phyloP scores from a whole-genome alignment of 1,284 basidiomycete species.

The Sanguinoderma infundibulare region DNA sequence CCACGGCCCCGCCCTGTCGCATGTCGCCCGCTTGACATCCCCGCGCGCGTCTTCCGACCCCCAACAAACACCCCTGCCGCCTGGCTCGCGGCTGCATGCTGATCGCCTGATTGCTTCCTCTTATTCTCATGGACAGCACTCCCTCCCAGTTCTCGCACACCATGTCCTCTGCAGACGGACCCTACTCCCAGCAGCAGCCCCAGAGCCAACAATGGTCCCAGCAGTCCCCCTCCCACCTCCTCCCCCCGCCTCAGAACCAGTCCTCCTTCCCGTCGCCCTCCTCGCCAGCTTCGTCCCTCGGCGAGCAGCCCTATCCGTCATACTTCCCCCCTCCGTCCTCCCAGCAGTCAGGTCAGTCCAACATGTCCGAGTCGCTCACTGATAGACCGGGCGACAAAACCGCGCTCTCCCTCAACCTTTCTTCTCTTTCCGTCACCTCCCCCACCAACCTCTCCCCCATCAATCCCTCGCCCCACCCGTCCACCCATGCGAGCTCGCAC shows the following conservation, averaged over 20 bases:
- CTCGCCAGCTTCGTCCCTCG: conserved; percentile 38
- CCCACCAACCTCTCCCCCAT: conserved; percentile 67
- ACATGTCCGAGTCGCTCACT: conserved; percentile 28
- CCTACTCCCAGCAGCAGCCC: conserved; percentile 35
- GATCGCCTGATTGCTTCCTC: conserved; percentile 24
- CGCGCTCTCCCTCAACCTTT: conserved; percentile 68
- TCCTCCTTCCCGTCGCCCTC: conserved; percentile 42
- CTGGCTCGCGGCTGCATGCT: conserved; percentile 26
- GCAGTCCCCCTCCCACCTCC: conserved; percentile 35
- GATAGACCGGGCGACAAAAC: conserved; percentile 37
- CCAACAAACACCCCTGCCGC: conserved; percentile 6
- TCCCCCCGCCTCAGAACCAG: conserved; percentile 37
- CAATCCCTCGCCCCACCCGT: conserved; percentile 48
- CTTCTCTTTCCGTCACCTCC: conserved; percentile 63
- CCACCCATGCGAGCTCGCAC: conserved; percentile 38
- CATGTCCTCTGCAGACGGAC: conserved; percentile 38
- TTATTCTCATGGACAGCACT: conserved; percentile 25
- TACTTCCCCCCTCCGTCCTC: conserved; percentile 33
- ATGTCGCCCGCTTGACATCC: conserved; percentile 1
- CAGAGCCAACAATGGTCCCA: conserved; percentile 35
- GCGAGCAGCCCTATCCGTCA: conserved; percentile 37
- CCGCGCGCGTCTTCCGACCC: neutral
- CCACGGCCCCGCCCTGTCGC: conserved; percentile 4
- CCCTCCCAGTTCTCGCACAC: conserved; percentile 33
- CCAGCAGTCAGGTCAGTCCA: conserved; percentile 32